Conservation (phyloP, 164 flowering plant genomes). For the Macadamia tetraphylla region DNA sequence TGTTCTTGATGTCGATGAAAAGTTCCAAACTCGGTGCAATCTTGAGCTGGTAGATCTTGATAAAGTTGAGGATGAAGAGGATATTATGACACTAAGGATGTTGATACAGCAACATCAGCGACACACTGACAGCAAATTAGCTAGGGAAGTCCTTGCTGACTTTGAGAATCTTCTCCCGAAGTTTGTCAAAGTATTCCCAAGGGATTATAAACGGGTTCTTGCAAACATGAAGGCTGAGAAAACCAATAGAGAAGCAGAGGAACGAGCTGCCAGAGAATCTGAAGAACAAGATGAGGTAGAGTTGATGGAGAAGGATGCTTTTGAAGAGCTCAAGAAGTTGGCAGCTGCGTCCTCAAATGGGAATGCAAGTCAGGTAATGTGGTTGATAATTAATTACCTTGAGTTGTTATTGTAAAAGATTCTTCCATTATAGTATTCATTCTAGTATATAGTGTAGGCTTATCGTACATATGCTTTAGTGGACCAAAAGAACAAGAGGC, state of each 20-base stretch:
- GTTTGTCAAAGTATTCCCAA: slow-evolving; percentile 90
- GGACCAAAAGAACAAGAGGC: too few species aligned
- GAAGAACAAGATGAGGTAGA: slow-evolving; percentile 60
- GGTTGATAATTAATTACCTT: too few species aligned
- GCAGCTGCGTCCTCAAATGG: slow-evolving; percentile 49
- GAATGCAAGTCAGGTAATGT: slow-evolving; percentile 36
- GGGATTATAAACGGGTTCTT: slow-evolving; percentile 86
- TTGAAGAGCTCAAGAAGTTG: slow-evolving; percentile 92
- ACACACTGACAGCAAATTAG: slow-evolving; percentile 77
- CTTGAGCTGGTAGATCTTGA: slow-evolving; percentile 94
- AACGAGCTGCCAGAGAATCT: slow-evolving; percentile 24
- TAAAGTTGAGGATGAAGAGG: slow-evolving; percentile 90
- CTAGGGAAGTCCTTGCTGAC: slow-evolving; percentile 72
- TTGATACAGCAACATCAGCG: slow-evolving; percentile 98
- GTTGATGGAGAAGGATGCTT: slow-evolving; percentile 70
- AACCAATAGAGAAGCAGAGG: slow-evolving; percentile 33
- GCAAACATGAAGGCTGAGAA: slow-evolving; percentile 52
- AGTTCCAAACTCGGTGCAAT: slow-evolving; percentile 72
- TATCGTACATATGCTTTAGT: too few species aligned
- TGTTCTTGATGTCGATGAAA: slow-evolving; percentile 80
- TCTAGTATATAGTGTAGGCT: neutral
- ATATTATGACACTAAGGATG: slow-evolving; percentile 73
- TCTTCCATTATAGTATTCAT: neutral
- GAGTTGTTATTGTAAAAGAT: too few species aligned
- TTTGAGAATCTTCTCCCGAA: slow-evolving; percentile 75